Evolutionary conservation across 495 filamentous ascomycete species (phyloP), one percentile per base, ranked within the genome.

Genomic region (Xylaria bambusicola): DNA sequence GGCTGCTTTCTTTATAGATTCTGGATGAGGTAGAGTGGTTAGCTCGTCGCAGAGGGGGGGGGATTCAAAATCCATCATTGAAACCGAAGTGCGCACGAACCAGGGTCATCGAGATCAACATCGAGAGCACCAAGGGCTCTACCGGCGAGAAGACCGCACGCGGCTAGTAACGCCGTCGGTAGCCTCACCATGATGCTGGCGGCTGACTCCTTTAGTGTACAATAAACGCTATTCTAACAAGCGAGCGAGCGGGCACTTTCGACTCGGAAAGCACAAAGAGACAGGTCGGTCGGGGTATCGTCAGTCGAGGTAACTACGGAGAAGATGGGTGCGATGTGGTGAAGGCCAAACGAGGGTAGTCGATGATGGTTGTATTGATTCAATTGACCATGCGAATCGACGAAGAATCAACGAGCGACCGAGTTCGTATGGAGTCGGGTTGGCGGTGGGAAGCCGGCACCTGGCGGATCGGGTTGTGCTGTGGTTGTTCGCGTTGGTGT

Each of bases 1-100:
- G 27, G 88, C 86, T 3, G 84, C 84, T 49, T 70, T 62, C 66
- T 83, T 85, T 65, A 90, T 82, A 4, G 85, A 86, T 29, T 63
- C 85, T 87, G 36, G 1, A 65, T 18, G 38, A 31, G 27, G 35
- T 49, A 17, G 52, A 40, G 3, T 10, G 12, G 15, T 54, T 56
- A 61, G 52, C 18, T 13, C 4, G 41, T 45, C 31, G 47, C 18
- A 27, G 5, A 33, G 10, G 5, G 29, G 5, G 29, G 10, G 10
- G 5, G 10, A 5, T 33, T 33, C 10, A 33, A 33, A 49, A 27
- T 29, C 23, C 27, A 29, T 47, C 45, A 13, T 18, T 21, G 13
- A 31, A 6, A 20, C 20, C 4, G 9, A 31, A 23, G 2, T 9
- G 29, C 6, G 20, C 49, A 68, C 71, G 53, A 35, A 75, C 73